Conservation (phyloP, 192 early-diverging fungal genomes). For the Entrophospora sp. region DNA sequence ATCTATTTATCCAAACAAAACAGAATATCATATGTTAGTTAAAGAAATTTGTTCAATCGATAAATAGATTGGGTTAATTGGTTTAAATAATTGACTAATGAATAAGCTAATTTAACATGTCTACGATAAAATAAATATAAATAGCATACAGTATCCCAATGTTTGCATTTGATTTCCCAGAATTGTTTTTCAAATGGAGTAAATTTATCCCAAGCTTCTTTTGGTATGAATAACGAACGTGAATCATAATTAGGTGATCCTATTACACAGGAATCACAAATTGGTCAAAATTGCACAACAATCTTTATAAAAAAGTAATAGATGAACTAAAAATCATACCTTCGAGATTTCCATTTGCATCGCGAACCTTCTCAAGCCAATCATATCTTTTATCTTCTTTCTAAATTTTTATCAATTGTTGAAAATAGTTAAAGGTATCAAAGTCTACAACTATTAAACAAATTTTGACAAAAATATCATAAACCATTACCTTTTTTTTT, state of each 20-base stretch:
- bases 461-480: too few relatives aligned
- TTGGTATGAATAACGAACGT: slow-evolving; percentile 80
- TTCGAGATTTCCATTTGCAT: slow-evolving; percentile 58
- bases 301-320: neutral
- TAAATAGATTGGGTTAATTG: too few relatives aligned
- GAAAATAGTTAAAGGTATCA: too few relatives aligned
- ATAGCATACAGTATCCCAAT: slow-evolving; percentile 87
- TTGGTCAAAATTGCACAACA: neutral
- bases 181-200: slow-evolving; percentile 96
- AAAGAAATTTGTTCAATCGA: too few relatives aligned
- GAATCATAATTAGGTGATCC: slow-evolving; percentile 83
- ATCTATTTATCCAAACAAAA: too few relatives aligned
- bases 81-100: too few relatives aligned
- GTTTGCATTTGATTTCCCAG: slow-evolving; percentile 94
- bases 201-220: slow-evolving; percentile 70
- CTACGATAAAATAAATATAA: too few relatives aligned
- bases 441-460: neutral
- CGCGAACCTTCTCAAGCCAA: slow-evolving; percentile 80
- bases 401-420: too few relatives aligned
- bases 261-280: neutral
- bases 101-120: too few relatives aligned
- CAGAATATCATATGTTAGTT: too few relatives aligned
- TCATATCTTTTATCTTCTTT: slow-evolving; percentile 83
- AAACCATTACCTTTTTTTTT: too few relatives aligned
- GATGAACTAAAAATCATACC: too few relatives aligned